Conservation (phyloP, 2,329 filamentous ascomycete species). For the Neoarthrinium moseri region DNA sequence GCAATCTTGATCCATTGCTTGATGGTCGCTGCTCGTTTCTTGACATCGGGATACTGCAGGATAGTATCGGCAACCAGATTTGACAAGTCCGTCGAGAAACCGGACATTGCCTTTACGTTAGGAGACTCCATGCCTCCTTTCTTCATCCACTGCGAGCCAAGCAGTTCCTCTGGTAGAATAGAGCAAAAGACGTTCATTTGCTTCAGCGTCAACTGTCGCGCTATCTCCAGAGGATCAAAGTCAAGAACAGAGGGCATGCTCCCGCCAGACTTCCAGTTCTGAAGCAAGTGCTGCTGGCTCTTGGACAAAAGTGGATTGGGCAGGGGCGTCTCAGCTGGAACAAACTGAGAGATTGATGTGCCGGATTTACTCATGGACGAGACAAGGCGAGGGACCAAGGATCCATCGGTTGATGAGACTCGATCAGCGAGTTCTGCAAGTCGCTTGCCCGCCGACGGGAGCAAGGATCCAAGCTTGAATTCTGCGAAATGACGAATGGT, state of each 20-base stretch:
- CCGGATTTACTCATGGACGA: constrained; percentile 88
- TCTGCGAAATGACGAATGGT: constrained; percentile 80
- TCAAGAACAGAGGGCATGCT: constrained; percentile 74
- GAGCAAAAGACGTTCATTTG: constrained; percentile 89
- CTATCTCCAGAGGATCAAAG: constrained; percentile 87
- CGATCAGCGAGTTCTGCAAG: constrained; percentile 77
- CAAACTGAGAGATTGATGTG: constrained; percentile 68
- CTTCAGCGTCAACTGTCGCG: constrained; percentile 88
- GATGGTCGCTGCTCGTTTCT: constrained; percentile 85
- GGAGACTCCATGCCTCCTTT: constrained; percentile 74
- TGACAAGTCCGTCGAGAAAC: constrained; percentile 86
- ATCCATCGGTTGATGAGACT: constrained; percentile 69
- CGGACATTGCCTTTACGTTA: constrained; percentile 93
- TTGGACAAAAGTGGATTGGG: constrained; percentile 71
- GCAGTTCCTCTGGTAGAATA: constrained; percentile 87
- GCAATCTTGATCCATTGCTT: constrained; percentile 99
- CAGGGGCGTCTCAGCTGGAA: constrained; percentile 68
- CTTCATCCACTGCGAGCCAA: constrained; percentile 93
- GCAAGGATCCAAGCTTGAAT: constrained; percentile 62
- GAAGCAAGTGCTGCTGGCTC: constrained; percentile 71
- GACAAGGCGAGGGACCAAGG: constrained; percentile 77
- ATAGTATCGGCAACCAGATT: constrained; percentile 94
- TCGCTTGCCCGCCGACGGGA: constrained; percentile 79
- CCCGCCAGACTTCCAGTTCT: constrained; percentile 73
- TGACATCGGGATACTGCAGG: constrained; percentile 81